Base-by-base conservation (phyloP, 148 eudicot genomes). In the Fagopyrum esculentum region DNA sequence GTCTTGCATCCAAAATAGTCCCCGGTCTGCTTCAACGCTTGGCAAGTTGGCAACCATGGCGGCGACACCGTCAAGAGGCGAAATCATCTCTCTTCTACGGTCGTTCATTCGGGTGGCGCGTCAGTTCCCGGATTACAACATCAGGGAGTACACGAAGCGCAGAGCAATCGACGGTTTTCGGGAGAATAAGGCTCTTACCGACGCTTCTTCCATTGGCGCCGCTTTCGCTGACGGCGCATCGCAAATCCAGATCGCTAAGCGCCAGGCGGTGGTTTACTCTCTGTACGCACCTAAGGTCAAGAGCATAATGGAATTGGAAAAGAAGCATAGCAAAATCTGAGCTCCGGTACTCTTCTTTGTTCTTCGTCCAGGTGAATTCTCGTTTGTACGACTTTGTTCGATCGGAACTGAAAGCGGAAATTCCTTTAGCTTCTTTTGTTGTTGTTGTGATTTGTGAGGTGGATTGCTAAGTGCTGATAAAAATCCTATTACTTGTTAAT, bases 121-220 rank as follows among this genome's bases (percentile, higher is more conserved):
- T 8, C 49, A 76, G 13, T 90, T 88, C 78, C 6, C 88, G 0
- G 95, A 92, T 81, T 90, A 92, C 84, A 92, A 92, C 87, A 74
- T 90, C 2, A 85, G 91, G 52, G 89, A 90, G 76, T 90, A 92
- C 83, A 70, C 87, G 9, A 88, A 81, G 69, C 89, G 95, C 72
- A 87, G 95, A 7, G 80, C 90, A 1, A 64, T 86, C 61, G 91
- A 90, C 76, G 85, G 80, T 13, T 90, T 90, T 72, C 88, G 89
- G 48, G 84, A 77, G 6, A 87, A 88, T 85, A 82, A 60, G 45
- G 72, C 78, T 59, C 81, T 90, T 44, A 78, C 94, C 9, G 88
- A 87, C 79, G 84, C 86, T 1, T 60, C 83, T 4, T 69, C 80
- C 19, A 76, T 81, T 66, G 71, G 89, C 74, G 74, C 80, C 44